phyloP scores from a whole-genome alignment of 1,284 basidiomycete genomes.

The Tilletia horrida region DNA sequence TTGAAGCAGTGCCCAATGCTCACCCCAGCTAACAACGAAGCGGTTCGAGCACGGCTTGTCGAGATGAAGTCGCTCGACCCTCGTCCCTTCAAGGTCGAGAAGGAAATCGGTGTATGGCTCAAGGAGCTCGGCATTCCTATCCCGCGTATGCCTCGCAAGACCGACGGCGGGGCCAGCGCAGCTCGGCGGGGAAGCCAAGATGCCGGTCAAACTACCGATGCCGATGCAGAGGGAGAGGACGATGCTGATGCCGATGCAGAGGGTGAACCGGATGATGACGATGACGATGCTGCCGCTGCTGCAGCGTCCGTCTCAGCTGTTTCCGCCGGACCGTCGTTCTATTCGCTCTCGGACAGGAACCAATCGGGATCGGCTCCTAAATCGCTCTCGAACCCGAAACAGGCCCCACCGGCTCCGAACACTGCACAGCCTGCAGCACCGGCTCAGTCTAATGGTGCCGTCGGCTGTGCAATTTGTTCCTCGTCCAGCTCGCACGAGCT shows the following conservation, averaged over 20 bases:
- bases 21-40: background rate
- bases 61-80: background rate
- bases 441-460: too few species aligned
- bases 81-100: conserved; percentile 9
- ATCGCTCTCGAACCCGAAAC: background rate
- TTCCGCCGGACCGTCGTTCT: background rate
- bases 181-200: background rate
- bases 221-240: background rate
- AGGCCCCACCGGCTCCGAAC: background rate
- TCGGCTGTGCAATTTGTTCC: background rate
- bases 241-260: conserved; percentile 11
- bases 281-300: conserved; percentile 4
- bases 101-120: conserved; percentile 1
- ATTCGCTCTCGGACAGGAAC: background rate
- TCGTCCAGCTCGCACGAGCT: background rate
- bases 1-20: background rate
- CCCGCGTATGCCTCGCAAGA: background rate
- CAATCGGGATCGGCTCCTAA: background rate
- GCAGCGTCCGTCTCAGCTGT: background rate
- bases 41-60: conserved; percentile 8
- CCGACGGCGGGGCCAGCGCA: background rate
- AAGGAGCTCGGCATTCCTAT: conserved; percentile 1
- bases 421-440: background rate
- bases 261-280: conserved; percentile 11
- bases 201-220: background rate